Base-by-base conservation (phyloP, 2,329 filamentous ascomycete species). In the Microascus cirrosus region DNA sequence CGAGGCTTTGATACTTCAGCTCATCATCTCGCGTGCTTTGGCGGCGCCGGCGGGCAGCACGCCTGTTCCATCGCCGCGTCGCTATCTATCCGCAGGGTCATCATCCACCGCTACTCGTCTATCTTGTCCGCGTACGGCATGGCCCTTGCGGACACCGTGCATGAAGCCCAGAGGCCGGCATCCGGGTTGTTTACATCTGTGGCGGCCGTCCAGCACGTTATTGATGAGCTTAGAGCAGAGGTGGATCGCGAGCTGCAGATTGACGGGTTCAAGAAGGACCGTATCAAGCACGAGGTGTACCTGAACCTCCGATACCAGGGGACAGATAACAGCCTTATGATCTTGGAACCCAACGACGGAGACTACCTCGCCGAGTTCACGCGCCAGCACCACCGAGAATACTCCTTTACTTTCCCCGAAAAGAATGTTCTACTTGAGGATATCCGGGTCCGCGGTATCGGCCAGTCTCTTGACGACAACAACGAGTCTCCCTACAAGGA, bases 321-420 rank as follows among this genome's bases (percentile, higher is more conserved):
- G 6, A 53, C 56, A 5, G 50, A 54, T 15, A 60, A 35, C 0
- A 68, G 69, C 0, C 64, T 77, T 5, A 77, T 75, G 69, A 73
- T 76, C 3, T 59, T 67, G 0, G 36, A 58, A 35, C 54, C 56
- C 5, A 54, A 28, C 7, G 57, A 58, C 10, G 57, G 80, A 77
- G 45, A 50, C 45, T 22, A 24, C 20, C 45, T 50, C 45, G n/a
- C 45, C 5, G 45, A 50, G 45, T 89, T 90, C 60, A 70, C 87
- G 53, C 80, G 82, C 62, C 83, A 87, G 60, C 87, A 91, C 65
- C 79, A 87, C 62, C 85, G 87, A 64, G 87, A 89, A 64, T 90
- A 90, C 64, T 86, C 86, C 1, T 90, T 90, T 67, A 86, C 82
- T 1, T 65, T 67, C 57, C 74, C 77, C 54, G 66, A 65, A 2